Base-by-base conservation (phyloP, 208 protist species). In the Crithidia fasciculata region DNA sequence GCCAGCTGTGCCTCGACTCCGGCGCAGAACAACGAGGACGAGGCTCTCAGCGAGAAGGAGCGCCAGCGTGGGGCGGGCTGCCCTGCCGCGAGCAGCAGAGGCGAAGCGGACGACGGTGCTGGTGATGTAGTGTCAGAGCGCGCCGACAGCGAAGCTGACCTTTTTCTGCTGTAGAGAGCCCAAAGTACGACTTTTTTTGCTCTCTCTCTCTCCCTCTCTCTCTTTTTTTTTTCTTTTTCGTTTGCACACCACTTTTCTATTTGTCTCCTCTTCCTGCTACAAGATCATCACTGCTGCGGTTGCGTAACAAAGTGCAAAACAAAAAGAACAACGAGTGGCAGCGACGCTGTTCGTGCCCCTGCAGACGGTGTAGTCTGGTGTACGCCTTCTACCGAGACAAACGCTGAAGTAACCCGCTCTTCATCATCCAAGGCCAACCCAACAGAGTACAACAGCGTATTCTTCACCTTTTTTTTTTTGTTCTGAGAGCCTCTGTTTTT, bases 61-160 rank as follows among this genome's bases (percentile, higher is more conserved):
- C 40, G 4, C 40, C 8, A 10, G 18, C 8, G 9, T 6, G 8
- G 8, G 39, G 49, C 8, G 28, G 45, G 62, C 37, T 12, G 62
- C 62, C 4, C 16, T 37, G 37, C 50, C 62, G 15, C 13, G 4
- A 8, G 12, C 36, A 13, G 0, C 19, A 5, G 10, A 18, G 8
- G 5, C 7, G 62, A 7, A 2, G 5, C 12, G 2, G 28, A 68
- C 12, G 36, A 63, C 6, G 47, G 36, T 3, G 45, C 28, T 8
- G n/a, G 49, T 44, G 74, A 69, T 4, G 67, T 47, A 28, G 28
- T 28, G 28, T 28, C 28, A 28, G 28, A 28, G 28, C 28, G 28
- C 18, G 74, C 74, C 7, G 74, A 79, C 74, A 74, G 74, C 54
- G 74, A 79, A 9, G 67, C 66, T 39, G 74, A 79, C 50, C 65